Evolutionary conservation across 768 basidiomycete species (phyloP), one percentile per base, ranked within the genome.

Genomic region (Trametes sanguinea): DNA sequence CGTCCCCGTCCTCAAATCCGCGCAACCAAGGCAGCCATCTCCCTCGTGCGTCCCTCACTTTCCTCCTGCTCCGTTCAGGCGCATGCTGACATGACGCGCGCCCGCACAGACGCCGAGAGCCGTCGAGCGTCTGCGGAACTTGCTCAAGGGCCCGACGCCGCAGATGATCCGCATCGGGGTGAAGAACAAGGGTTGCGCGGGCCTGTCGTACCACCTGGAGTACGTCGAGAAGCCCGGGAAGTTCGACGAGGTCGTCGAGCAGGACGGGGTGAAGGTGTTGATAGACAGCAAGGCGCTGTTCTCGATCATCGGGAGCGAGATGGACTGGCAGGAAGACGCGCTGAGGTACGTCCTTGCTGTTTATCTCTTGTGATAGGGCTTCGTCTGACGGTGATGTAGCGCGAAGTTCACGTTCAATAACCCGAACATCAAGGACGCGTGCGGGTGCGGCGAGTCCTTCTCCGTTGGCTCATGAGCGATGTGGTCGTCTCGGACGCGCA

Each of bases 261-360:
- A 98, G 76, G 95, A 98, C 66, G 96, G 91, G 2, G 93, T 97
- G 29, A 84, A 81, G 66, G 96, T 99, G 47, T 79, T 98, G 64
- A 94, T 98, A 73, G 97, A 99, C 78, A 90, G 88, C 72, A 98
- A 95, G 75, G 97, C 97, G 29, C 76, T 99, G 65, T 98, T 99
- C 73, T 94, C 92, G 61, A 97, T 99, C 67, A 97, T 99, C 63
- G 97, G 97, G 52, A 96, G 94, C 74, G 92, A 92, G 81, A 99
- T 99, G 97, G 94, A 96, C 72, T 99, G 97, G 97, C 83, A 86
- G 62, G 97, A 98, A 77, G 94, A 96, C 73, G 75, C 86, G 35
- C 77, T 99, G 45, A 95, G 94, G 90, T 91, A 62, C 56, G 87
- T 77, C 59, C 40, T 35, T n/a, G 22, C 14, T 39, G 35, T 5